Base-by-base conservation (phyloP, 495 filamentous ascomycete genomes). In the Tuber umbilicatum region DNA sequence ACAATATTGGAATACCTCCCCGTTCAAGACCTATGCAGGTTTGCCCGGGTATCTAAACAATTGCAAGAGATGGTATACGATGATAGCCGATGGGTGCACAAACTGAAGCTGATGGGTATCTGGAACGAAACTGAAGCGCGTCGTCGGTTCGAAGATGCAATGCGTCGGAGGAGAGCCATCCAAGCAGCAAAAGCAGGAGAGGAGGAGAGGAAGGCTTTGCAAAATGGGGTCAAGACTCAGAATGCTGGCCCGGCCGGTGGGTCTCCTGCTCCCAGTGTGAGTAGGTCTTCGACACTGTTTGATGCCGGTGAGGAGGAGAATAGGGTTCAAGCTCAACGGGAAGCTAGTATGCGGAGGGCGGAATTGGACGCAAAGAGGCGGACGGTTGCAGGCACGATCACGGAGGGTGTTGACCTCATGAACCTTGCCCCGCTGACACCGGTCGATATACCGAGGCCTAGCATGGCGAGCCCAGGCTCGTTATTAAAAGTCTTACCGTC, bases 1-100 rank as follows among this genome's bases (percentile, higher is more conserved):
- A 88, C 89, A 23, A 94, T 98, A 77, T 88, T 98, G 82, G 93
- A 97, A 82, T 92, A 94, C 84, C 89, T 97, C 75, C 90, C 93
- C 42, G 87, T 96, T 50, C 85, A 90, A 73, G 94, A 97, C 80
- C 89, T 95, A 64, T 86, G 97, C 75, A 89, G 89, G 72, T 94
- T 92, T 82, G 95, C 95, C n/a, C 90, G 91, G 41, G 91, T 92
- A 41, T 97, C 93, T 72, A 91, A 89, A 83, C 92, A 93, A 68
- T 89, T 97, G 87, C 91, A 91, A 78, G 95, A 99, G 83, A 99
- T 99, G 94, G 96, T 96, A 17, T 98, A 98, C 85, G 96, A 99
- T 86, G 95, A 99, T 83, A 92, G 93, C 31, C 88, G 94, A 85
- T 99, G 95, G 95, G 91, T 97, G 69, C 89, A 91, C 73, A 88